phyloP scores from a whole-genome alignment of 2,329 filamentous ascomycete species.

The Claviceps pazoutovae region DNA sequence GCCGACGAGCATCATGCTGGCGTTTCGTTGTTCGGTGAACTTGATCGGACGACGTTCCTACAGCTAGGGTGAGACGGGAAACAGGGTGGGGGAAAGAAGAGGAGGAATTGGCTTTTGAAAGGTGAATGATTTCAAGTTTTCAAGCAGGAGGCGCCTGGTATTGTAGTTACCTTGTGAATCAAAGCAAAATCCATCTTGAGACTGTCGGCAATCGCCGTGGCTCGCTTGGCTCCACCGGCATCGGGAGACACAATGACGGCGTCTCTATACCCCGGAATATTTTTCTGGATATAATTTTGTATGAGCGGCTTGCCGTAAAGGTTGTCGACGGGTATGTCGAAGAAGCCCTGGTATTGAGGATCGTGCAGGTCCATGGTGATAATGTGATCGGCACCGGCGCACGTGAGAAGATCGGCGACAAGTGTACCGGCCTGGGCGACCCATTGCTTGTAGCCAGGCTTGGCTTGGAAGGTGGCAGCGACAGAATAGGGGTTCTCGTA shows the following conservation, averaged over 20 bases:
- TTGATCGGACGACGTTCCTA: slow-evolving; percentile 80
- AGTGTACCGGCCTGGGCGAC: slow-evolving; percentile 93
- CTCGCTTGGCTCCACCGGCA: slow-evolving; percentile 90
- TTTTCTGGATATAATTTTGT: slow-evolving; percentile 58
- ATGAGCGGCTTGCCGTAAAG: slow-evolving; percentile 72
- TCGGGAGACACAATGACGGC: slow-evolving; percentile 93
- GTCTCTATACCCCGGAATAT: slow-evolving; percentile 72
- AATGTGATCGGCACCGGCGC: slow-evolving; percentile 89
- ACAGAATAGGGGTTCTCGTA: slow-evolving; percentile 44
- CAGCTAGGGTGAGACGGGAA: slow-evolving; percentile 15
- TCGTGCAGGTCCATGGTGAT: slow-evolving; percentile 97
- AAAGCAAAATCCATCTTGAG: slow-evolving; percentile 91
- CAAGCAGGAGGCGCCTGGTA: neutral
- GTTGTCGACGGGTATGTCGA: slow-evolving; percentile 97
- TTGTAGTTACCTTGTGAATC: slow-evolving; percentile 67
- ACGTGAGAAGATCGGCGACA: slow-evolving; percentile 85
- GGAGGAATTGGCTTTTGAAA: too few species aligned
- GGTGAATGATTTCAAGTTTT: too few species aligned
- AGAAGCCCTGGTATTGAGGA: slow-evolving; percentile 95
- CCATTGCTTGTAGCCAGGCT: slow-evolving; percentile 96
- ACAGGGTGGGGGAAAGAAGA: slow-evolving; percentile 14
- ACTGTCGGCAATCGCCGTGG: slow-evolving; percentile 86
- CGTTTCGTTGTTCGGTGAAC: slow-evolving; percentile 78
- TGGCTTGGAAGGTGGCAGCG: slow-evolving; percentile 49
- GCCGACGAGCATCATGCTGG: slow-evolving; percentile 90